Evolutionary conservation across 2,329 filamentous ascomycete genomes (phyloP).

Genomic region (Pseudogymnoascus sp.): DNA sequence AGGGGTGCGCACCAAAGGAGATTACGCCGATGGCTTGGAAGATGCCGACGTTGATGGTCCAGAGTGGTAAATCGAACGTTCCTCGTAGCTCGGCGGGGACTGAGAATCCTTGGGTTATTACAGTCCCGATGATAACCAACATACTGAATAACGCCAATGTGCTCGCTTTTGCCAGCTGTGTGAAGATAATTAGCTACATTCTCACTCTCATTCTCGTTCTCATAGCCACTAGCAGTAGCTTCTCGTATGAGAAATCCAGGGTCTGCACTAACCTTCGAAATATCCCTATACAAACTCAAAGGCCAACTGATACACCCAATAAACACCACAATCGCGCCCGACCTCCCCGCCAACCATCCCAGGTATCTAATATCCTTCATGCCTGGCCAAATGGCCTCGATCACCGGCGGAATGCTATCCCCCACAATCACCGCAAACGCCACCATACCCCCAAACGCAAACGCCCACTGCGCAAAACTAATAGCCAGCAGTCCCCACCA

Average conservation of each 20-base stretch:
- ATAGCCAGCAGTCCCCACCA: constrained; percentile 83
- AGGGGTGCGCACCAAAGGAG: constrained; percentile 67
- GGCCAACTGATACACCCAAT: constrained; percentile 82
- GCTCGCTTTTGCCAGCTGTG: constrained; percentile 86
- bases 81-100: constrained; percentile 68
- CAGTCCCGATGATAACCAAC: constrained; percentile 79
- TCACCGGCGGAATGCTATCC: constrained; percentile 88
- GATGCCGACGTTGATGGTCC: constrained; percentile 79
- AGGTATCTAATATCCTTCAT: constrained; percentile 67
- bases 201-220: neutral
- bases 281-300: constrained; percentile 88
- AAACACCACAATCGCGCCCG: constrained; percentile 81
- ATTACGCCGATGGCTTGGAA: constrained; percentile 97
- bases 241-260: neutral
- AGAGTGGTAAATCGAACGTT: constrained; percentile 57
- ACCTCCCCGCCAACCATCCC: constrained; percentile 73
- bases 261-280: constrained; percentile 67
- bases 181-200: constrained; percentile 14
- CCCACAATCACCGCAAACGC: constrained; percentile 97
- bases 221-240: neutral
- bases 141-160: constrained; percentile 90
- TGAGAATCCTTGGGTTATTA: constrained; percentile 73
- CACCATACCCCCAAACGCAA: constrained; percentile 98
- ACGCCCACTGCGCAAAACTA: constrained; percentile 86
- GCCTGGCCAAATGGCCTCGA: constrained; percentile 73